phyloP scores from a whole-genome alignment of 164 flowering plant genomes.

The Magnolia officinalis region DNA sequence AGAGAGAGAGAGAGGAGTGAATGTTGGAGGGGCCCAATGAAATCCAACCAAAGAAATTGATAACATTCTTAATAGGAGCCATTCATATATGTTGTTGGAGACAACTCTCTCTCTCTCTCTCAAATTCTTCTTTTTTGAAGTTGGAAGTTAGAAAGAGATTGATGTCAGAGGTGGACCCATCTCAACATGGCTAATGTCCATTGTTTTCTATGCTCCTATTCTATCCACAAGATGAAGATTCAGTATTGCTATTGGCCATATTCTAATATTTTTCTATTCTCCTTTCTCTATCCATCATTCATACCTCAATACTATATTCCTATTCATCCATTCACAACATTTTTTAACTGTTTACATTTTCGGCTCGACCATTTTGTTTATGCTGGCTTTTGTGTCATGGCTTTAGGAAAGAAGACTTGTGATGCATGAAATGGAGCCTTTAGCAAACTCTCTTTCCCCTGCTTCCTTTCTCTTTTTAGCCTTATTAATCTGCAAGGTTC shows the following conservation, averaged over 20 bases:
- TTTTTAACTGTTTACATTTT: too few relatives aligned
- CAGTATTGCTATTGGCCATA: neutral
- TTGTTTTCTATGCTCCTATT: neutral
- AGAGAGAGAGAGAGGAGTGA: too few relatives aligned
- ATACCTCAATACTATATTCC: neutral
- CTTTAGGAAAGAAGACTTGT: too few relatives aligned
- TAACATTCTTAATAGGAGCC: conserved; percentile 10
- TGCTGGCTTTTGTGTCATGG: too few relatives aligned
- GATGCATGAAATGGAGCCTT: too few relatives aligned
- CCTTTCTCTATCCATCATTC: neutral
- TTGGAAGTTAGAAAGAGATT: conserved; percentile 9
- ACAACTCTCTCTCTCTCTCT: neutral
- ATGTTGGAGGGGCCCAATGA: neutral
- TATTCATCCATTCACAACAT: neutral
- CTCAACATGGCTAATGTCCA: conserved; percentile 7
- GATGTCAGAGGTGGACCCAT: conserved; percentile 16
- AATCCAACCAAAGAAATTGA: conserved; percentile 1
- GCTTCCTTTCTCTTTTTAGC: too few relatives aligned
- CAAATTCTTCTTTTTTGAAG: conserved; percentile 1
- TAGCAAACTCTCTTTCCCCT: too few relatives aligned
- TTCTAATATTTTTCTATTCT: neutral
- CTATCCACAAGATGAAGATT: conserved; percentile 5
- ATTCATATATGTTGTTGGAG: conserved; percentile 2
- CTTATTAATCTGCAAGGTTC: too few relatives aligned
- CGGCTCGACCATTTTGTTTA: too few relatives aligned